Base-by-base conservation (phyloP, 805 yeast species). In the Nakazawaea pomicola region DNA sequence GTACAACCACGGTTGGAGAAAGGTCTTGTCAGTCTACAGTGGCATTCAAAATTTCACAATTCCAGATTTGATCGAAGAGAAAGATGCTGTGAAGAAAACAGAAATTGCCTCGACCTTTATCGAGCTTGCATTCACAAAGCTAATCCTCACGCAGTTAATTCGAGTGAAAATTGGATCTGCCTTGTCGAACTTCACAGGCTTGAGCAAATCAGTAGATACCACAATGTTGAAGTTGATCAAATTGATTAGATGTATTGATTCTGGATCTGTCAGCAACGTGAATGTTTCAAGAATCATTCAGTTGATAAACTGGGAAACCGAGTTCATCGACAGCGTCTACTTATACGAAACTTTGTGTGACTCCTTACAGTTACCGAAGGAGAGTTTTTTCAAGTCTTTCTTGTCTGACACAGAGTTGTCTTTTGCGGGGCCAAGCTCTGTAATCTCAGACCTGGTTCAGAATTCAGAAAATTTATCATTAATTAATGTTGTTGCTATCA, bases 141-240 rank as follows among this genome's bases (percentile, higher is more conserved):
- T 40, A 36, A 38, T 33, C 38, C 14, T 49, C 3, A 29, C 35
- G 11, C 46, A 46, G 23, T 27, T 48, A 4, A 3, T 39, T 12
- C 40, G 44, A 5, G 29, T 29, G 15, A 54, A 48, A 28, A 18
- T 48, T 6, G 51, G 53, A 4, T 12, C 51, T 1, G 4, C 34
- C 8, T 21, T 18, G 2, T 40, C 41, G 12, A 49, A 42, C 3
- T 28, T 50, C 8, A 28, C 33, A 15, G 39, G 41, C 11, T 29
- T 36, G 11, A 15, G 27, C 18, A 40, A 43, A 17, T 15, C 35
- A 5, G 40, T 40, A 28, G 31, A 40, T 14, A 14, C 21, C 8
- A 35, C 27, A 19, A 45, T 30, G 40, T 37, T 33, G 36, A 42
- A 37, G 17, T 15, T 42, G 18, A 37, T 42, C 38, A 41, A 41